Evolutionary conservation across 495 filamentous ascomycete species (phyloP), one percentile per base, ranked within the genome.

Genomic region (Xylaria sp.): DNA sequence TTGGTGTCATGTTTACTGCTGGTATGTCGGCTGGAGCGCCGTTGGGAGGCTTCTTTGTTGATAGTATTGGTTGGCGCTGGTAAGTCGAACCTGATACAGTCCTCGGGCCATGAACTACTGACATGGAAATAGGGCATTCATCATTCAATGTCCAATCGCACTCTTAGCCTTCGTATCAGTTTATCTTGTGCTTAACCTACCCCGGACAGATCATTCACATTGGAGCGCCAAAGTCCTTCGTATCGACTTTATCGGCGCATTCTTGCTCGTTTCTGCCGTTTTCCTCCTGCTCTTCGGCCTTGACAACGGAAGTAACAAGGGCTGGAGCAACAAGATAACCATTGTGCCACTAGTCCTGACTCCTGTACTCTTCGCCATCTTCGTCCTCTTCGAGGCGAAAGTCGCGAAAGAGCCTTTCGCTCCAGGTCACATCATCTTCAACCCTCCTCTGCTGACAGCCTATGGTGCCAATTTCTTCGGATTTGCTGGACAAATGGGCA

Each of bases 61-160:
- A 97, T 75, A 88, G 83, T 33, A 84, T 96, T 35, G 92, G 93
- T 67, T 97, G 93, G 93, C 85, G 93, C 71, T 97, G 93, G 92
- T 90, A 81, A 75, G 85, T 67, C 15, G 43, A 55, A 12, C 43
- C 59, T 33, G 29, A 52, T 50, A 55, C 62, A 9, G 29, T 53
- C 17, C 21, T 19, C 52, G 31, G 12, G 37, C 12, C 31, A 33
- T 37, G 26, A 43, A 24, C 24, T 43, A 65, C 48, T 66, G 43
- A 67, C 65, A 2, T 26, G 4, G 6, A 41, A 52, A 53, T 68
- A 91, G 89, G 91, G 84, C 92, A 5, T 97, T 97, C 77, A 75
- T 93, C 21, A 81, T 81, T 21, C 93, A 97, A 77, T 87, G 85
- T 7, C 93, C 93, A 1, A 77, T 93, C 12, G 93, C 92, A 64